Evolutionary conservation across 176 grass and related monocot genomes (phyloP).

Genomic region (Aegilops umbellulata): DNA sequence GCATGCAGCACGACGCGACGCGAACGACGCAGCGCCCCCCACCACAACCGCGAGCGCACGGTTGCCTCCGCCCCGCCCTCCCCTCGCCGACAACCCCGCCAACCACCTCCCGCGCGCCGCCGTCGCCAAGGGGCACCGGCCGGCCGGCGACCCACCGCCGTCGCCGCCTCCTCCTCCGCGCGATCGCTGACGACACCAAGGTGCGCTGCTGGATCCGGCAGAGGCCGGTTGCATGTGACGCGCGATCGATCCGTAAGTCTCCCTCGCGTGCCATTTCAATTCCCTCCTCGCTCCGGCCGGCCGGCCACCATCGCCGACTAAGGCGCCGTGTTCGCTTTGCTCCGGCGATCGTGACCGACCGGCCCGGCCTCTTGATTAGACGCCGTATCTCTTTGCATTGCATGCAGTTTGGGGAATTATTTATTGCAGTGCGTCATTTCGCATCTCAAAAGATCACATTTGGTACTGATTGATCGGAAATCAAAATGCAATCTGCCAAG

Average conservation of each 20-base stretch:
- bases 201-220: not conserved
- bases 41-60: not conserved
- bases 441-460: not conserved
- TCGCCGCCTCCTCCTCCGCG: not conserved
- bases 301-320: no score
- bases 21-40: not conserved
- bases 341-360: no score
- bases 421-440: not conserved
- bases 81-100: not conserved
- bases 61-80: conserved; percentile 9
- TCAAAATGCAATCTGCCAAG: not conserved
- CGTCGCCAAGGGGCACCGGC: conserved; percentile 10
- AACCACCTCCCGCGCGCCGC: conserved; percentile 3
- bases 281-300: no score
- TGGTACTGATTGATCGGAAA: not conserved
- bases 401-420: not conserved
- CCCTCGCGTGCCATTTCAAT: not conserved
- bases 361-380: no score
- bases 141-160: conserved; percentile 11
- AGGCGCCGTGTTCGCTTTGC: no score
- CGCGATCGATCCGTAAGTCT: not conserved
- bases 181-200: not conserved
- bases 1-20: conserved; percentile 6
- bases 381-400: not conserved
- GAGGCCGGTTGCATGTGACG: not conserved